Conservation (phyloP, 805 yeast genomes). For the Jamesozyma piceae region DNA sequence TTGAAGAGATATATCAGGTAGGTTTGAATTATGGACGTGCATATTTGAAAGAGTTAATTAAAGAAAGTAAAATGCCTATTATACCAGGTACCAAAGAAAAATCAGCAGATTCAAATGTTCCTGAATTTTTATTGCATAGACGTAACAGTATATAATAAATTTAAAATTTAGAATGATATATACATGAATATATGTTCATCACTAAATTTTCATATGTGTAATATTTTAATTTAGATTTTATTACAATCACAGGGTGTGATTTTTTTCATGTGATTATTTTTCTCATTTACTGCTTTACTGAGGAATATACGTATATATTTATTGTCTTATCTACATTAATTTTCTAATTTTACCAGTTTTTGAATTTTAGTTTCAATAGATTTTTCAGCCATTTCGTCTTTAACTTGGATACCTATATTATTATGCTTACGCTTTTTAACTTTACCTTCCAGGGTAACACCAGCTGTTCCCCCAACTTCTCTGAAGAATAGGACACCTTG, state of each 20-base stretch:
- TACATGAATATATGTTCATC: too few relatives aligned
- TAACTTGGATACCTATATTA: neutral
- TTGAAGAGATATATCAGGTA: slow-evolving; percentile 77
- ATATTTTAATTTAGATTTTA: too few relatives aligned
- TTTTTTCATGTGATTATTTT: too few relatives aligned
- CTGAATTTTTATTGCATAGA: slow-evolving; percentile 35
- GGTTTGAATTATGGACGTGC: slow-evolving; percentile 68
- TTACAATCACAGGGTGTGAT: too few relatives aligned
- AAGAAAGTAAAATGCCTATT: slow-evolving; percentile 46
- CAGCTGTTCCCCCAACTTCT: slow-evolving; percentile 69
- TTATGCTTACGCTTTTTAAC: slow-evolving; percentile 14
- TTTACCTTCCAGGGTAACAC: slow-evolving; percentile 37
- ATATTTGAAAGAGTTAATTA: slow-evolving; percentile 43
- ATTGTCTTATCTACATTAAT: too few relatives aligned
- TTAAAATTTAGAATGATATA: too few relatives aligned
- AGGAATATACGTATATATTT: too few relatives aligned
- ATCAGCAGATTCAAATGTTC: slow-evolving; percentile 21
- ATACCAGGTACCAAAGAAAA: slow-evolving; percentile 44
- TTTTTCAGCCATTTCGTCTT: too few relatives aligned
- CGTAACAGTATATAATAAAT: slow-evolving; percentile 50
- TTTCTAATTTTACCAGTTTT: too few relatives aligned
- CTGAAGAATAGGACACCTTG: slow-evolving; percentile 89
- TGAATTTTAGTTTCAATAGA: too few relatives aligned
- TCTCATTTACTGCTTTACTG: too few relatives aligned
- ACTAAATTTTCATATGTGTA: too few relatives aligned